Evolutionary conservation across 306 rosid genomes (phyloP).

Genomic region (Inga laurina): DNA sequence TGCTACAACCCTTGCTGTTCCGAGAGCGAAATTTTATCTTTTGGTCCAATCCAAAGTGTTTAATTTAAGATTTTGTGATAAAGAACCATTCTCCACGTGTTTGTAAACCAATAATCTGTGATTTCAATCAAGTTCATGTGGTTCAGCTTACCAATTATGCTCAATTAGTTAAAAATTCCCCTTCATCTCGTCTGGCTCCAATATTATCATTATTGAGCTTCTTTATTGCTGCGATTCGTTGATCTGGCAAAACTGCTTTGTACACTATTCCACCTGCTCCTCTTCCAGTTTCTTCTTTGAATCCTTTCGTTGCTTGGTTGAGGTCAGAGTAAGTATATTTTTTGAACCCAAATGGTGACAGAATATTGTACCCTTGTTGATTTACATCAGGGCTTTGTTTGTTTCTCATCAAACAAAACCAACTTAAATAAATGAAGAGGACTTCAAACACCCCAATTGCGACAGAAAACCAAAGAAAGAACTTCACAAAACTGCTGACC

Average conservation of each 20-base stretch:
- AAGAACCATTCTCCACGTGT: slow-evolving; percentile 24
- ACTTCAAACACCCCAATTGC: slow-evolving; percentile 19
- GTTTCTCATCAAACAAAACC: background rate
- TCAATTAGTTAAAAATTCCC: background rate
- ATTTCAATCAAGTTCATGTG: background rate
- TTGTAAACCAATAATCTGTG: background rate
- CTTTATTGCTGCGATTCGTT: background rate
- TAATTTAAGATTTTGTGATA: slow-evolving; percentile 18
- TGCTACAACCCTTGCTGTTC: background rate
- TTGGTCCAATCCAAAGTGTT: slow-evolving; percentile 19
- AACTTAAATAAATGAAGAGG: background rate
- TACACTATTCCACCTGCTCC: background rate
- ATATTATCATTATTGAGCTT: background rate
- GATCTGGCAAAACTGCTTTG: background rate
- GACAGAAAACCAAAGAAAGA: slow-evolving; percentile 28
- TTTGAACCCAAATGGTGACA: background rate
- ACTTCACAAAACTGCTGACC: slow-evolving; percentile 15
- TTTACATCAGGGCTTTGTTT: slow-evolving; percentile 24
- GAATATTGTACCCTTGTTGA: background rate
- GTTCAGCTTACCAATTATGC: background rate
- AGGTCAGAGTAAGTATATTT: background rate
- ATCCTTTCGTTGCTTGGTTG: background rate
- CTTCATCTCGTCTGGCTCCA: background rate
- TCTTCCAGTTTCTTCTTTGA: background rate
- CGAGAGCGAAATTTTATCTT: background rate